Evolutionary conservation across 495 filamentous ascomycete genomes (phyloP).

Genomic region (Aspergillus campestris): DNA sequence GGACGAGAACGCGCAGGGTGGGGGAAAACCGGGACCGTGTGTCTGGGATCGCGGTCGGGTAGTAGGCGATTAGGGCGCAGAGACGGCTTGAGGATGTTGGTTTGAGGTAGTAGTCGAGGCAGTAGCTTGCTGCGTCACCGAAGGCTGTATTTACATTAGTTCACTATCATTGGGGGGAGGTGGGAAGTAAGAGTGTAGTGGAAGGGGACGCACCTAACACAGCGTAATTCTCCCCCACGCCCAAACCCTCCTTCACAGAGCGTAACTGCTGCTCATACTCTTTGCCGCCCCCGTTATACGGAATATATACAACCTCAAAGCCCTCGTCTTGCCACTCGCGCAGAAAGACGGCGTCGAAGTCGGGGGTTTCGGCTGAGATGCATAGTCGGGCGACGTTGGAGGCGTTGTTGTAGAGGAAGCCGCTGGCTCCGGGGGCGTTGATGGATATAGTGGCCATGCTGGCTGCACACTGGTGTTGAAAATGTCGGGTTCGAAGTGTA

Average conservation of each 20-base stretch:
- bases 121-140: slow-evolving; percentile 50
- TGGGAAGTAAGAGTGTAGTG: neutral
- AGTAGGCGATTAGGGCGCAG: slow-evolving; percentile 51
- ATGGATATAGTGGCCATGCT: slow-evolving; percentile 33
- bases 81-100: slow-evolving; percentile 35
- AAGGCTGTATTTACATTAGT: slow-evolving; percentile 31
- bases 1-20: slow-evolving; percentile 40
- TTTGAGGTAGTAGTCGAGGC: slow-evolving; percentile 46
- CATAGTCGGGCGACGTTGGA: slow-evolving; percentile 47
- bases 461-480: too few relatives aligned
- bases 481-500: too few relatives aligned
- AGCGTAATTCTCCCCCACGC: slow-evolving; percentile 42
- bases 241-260: slow-evolving; percentile 34
- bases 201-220: slow-evolving; percentile 33
- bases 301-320: slow-evolving; percentile 54
- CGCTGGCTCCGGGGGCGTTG: slow-evolving; percentile 26
- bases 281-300: slow-evolving; percentile 44
- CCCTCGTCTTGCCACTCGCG: slow-evolving; percentile 58
- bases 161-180: neutral
- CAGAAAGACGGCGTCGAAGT: slow-evolving; percentile 51
- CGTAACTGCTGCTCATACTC: slow-evolving; percentile 43
- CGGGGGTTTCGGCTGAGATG: slow-evolving; percentile 51
- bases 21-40: slow-evolving; percentile 40
- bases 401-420: slow-evolving; percentile 35
- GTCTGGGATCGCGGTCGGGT: slow-evolving; percentile 46